phyloP scores from a whole-genome alignment of 192 early-diverging fungal species.

The Physocladia obscura region DNA sequence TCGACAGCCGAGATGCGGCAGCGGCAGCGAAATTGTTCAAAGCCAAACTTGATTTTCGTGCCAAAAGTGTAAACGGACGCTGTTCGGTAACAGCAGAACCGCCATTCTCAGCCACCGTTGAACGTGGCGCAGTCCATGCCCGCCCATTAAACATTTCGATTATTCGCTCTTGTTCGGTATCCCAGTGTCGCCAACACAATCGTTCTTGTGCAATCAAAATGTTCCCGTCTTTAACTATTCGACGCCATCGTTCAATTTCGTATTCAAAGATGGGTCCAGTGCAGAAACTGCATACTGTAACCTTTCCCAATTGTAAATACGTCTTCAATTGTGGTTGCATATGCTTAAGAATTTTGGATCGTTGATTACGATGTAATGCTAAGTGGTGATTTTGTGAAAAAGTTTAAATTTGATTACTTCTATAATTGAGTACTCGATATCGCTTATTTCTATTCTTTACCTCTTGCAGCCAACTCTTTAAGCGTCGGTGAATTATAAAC shows the following conservation, averaged over 20 bases:
- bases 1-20: too few relatives aligned
- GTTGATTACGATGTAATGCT: conserved; percentile 67
- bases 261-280: conserved; percentile 75
- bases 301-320: conserved; percentile 55
- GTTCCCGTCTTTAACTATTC: conserved; percentile 54
- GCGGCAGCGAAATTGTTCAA: too few relatives aligned
- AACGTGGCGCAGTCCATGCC: conserved; percentile 58
- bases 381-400: too few relatives aligned
- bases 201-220: conserved; percentile 53
- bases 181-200: conserved; percentile 72
- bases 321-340: conserved; percentile 56
- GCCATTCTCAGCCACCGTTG: too few relatives aligned
- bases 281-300: conserved; percentile 70
- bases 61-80: too few relatives aligned
- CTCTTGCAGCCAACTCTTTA: conserved; percentile 74
- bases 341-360: conserved; percentile 55
- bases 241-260: conserved; percentile 55
- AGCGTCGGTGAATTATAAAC: conserved; percentile 56
- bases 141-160: conserved; percentile 53
- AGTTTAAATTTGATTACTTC: too few relatives aligned
- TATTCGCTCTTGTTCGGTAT: conserved; percentile 61
- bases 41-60: too few relatives aligned
- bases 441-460: too few relatives aligned
- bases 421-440: too few relatives aligned
- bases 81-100: too few relatives aligned